Base-by-base conservation (phyloP, 1,284 basidiomycete genomes). In the Phlebopus sp. region DNA sequence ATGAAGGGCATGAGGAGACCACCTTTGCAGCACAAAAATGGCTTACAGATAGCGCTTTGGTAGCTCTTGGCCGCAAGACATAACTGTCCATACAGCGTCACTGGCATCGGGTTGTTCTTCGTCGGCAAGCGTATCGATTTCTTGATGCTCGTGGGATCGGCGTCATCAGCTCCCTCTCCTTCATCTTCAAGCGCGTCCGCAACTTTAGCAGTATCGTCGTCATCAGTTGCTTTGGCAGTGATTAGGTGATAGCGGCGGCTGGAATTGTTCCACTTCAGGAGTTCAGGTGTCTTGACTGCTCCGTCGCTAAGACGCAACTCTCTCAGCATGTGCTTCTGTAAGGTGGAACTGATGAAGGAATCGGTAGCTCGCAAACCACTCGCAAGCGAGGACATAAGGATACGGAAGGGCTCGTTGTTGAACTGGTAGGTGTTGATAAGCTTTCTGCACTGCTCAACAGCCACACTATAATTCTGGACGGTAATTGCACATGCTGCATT, bases 11-110 rank as follows among this genome's bases (percentile, higher is more conserved):
- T 42, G 13, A 37, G 41, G 38, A 37, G 34, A 31, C 14, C 39
- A 18, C 15, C 23, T 30, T n/a, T 15, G 15, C 29, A 25, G n/a
- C 6, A 29, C 14, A 14, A 7, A 55, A 43, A 34, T 21, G 5
- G 75, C 91, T 62, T 55, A 96, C 94, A 93, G 38, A 97, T 81
- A 1, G 92, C 90, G 48, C 88, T 88, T 60, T 97, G 92, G 63
- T 89, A 95, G 56, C 90, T 94, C 68, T 84, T 89, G 3, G 90
- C 86, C 2, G 83, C 81, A 7, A 92, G 78, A 63, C 92, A 86
- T 52, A 95, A 80, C 62, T 91, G 89, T 0, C 91, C 93, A 63
- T 97, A 97, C n/a, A 92, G 72, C 2, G 86, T 74, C 29, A 91
- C 78, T 46, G 84, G 75, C 18, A 88, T 69, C 0, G 94, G 90